Evolutionary conservation across 2,329 filamentous ascomycete genomes (phyloP).

Genomic region (Calonectria montana): DNA sequence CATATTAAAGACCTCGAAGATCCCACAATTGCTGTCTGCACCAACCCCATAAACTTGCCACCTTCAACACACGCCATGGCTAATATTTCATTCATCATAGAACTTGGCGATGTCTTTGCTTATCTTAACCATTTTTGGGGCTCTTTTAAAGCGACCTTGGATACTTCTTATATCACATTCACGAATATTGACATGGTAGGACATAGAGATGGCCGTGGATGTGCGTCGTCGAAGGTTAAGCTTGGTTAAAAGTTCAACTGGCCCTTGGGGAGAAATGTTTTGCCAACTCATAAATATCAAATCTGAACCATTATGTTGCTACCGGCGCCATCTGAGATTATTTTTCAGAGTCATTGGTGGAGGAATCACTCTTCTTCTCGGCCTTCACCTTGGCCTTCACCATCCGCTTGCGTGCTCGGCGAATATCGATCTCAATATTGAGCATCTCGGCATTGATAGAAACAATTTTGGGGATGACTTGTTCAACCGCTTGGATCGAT

Average conservation of each 20-base stretch:
- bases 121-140: too few species aligned
- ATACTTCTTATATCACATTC: too few species aligned
- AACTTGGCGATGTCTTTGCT: too few species aligned
- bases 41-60: too few species aligned
- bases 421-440: conserved; percentile 75
- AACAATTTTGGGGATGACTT: conserved; percentile 67
- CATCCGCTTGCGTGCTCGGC: conserved; percentile 67
- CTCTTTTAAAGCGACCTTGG: too few species aligned
- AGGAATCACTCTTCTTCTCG: conserved; percentile 39
- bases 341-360: not conserved
- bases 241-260: conserved; percentile 63
- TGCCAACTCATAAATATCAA: too few species aligned
- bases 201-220: conserved; percentile 59
- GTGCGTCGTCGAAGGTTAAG: conserved; percentile 65
- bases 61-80: too few species aligned
- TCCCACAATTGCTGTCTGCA: too few species aligned
- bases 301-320: conserved; percentile 24
- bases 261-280: conserved; percentile 52
- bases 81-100: too few species aligned
- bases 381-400: conserved; percentile 57
- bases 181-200: conserved; percentile 52
- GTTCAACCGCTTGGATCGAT: conserved; percentile 67
- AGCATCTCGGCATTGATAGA: conserved; percentile 71
- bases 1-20: conserved; percentile 52
- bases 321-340: conserved; percentile 23